Evolutionary conservation across 371 early-diverging fungal genomes (phyloP).

Genomic region (Gilbertella persicaria): DNA sequence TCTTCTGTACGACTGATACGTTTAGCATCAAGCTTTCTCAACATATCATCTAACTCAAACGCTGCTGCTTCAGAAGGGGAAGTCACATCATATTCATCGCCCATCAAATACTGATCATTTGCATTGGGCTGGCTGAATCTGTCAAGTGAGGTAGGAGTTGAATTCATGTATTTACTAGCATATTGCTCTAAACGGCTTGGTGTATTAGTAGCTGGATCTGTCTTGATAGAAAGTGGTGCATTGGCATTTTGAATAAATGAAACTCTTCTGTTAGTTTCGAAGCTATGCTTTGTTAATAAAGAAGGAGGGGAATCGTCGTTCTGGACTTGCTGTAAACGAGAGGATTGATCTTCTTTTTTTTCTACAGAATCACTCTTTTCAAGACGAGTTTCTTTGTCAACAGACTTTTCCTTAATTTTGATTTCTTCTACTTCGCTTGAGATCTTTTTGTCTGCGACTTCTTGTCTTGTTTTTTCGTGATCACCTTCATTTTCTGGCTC

Average conservation of each 20-base stretch:
- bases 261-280: constrained; percentile 7
- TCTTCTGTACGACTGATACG: constrained; percentile 6
- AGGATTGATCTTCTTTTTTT: constrained; percentile 3
- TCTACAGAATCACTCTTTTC: neutral
- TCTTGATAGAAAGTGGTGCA: neutral
- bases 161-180: neutral
- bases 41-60: constrained; percentile 20
- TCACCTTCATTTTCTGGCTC: constrained; percentile 8
- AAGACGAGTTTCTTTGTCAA: neutral
- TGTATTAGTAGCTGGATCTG: neutral
- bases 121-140: neutral
- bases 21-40: constrained; percentile 17
- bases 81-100: constrained; percentile 3
- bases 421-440: neutral
- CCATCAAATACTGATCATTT: neutral
- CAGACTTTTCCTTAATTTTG: neutral
- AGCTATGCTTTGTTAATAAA: constrained; percentile 3
- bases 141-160: neutral
- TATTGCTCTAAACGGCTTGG: neutral
- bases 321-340: constrained; percentile 1
- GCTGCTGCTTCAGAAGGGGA: constrained; percentile 15
- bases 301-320: constrained; percentile 4
- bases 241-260: constrained; percentile 7
- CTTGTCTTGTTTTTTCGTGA: neutral
- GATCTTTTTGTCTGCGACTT: neutral